A percentile compares a stretch with the other conserved stretches of the same genome.
These are phyloP conservation scores for Aspergillus caelatus DNA, from an alignment of 2,329 filamentous ascomycete species.

Conservation along the genomic window DNA sequence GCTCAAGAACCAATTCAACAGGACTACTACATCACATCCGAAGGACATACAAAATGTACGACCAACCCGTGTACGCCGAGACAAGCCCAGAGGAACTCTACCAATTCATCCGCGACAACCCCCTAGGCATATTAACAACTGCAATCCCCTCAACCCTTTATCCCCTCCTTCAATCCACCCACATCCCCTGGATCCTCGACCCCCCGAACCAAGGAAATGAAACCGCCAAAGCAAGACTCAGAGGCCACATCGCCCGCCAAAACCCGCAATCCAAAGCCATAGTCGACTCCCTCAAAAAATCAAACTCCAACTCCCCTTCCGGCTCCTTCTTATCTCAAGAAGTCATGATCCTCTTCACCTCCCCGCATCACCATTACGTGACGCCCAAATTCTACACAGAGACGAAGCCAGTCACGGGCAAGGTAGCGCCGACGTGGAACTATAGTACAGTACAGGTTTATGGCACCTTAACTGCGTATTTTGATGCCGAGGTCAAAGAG, in stretches of 20 bases:
- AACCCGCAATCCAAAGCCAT: neutral
- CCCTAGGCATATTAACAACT: neutral
- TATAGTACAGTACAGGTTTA: neutral
- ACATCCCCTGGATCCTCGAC: neutral
- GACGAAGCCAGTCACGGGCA: neutral
- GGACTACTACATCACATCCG: no score
- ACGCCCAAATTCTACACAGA: neutral
- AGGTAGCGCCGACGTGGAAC: neutral
- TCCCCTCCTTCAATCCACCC: neutral
- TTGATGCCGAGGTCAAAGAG: neutral
- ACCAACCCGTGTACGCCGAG: neutral
- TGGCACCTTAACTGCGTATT: neutral
- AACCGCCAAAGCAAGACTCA: neutral
- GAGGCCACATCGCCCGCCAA: neutral
- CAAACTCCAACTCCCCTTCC: neutral
- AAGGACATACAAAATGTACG: neutral
- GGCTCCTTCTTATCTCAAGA: neutral
- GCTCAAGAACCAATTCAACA: neutral
- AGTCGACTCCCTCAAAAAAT: neutral
- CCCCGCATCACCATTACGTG: neutral
- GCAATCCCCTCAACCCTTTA: neutral
- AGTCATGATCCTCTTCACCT: neutral
- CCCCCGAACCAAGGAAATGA: fast-evolving
- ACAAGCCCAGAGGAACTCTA: neutral
- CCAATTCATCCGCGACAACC: neutral